phyloP scores from a whole-genome alignment of 768 basidiomycete genomes.

The Lactarius vividus region DNA sequence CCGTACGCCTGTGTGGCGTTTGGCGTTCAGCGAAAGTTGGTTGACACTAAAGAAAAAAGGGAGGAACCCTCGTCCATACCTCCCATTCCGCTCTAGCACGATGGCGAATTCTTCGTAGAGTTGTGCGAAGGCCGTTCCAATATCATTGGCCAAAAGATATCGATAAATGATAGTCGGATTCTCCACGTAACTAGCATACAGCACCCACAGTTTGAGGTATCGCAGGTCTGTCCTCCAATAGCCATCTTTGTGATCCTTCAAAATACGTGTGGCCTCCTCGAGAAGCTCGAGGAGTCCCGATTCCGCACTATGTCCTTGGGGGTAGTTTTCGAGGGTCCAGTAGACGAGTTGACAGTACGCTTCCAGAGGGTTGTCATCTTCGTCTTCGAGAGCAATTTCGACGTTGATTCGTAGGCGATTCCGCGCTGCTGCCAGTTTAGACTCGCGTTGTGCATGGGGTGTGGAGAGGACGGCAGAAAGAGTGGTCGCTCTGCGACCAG shows the following conservation, averaged over 20 bases:
- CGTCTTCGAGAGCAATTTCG: constrained; percentile 63
- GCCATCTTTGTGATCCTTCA: constrained; percentile 73
- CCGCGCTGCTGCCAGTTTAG: constrained; percentile 61
- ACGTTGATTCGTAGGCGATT: constrained; percentile 70
- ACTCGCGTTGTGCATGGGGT: constrained; percentile 73
- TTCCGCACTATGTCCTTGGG: constrained; percentile 85
- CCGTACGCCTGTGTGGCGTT: constrained; percentile 56
- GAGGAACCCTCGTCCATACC: constrained; percentile 47
- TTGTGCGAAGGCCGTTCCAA: constrained; percentile 75
- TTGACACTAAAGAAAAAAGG: constrained; percentile 18
- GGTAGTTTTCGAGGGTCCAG: constrained; percentile 94
- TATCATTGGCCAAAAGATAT: constrained; percentile 87
- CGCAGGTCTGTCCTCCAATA: constrained; percentile 76
- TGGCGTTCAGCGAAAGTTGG: constrained; percentile 3
- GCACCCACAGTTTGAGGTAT: constrained; percentile 91
- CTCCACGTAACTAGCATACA: constrained; percentile 92
- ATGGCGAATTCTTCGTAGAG: constrained; percentile 93
- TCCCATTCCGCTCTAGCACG: constrained; percentile 75
- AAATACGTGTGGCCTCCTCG: constrained; percentile 84
- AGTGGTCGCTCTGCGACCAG: constrained; percentile 75
- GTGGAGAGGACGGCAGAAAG: constrained; percentile 72
- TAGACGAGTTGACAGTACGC: constrained; percentile 83
- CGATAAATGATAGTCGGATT: constrained; percentile 83
- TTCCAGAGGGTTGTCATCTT: constrained; percentile 80
- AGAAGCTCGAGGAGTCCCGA: constrained; percentile 89